Evolutionary conservation across 805 yeast genomes (phyloP).

Genomic region (Clavispora asparagi): DNA sequence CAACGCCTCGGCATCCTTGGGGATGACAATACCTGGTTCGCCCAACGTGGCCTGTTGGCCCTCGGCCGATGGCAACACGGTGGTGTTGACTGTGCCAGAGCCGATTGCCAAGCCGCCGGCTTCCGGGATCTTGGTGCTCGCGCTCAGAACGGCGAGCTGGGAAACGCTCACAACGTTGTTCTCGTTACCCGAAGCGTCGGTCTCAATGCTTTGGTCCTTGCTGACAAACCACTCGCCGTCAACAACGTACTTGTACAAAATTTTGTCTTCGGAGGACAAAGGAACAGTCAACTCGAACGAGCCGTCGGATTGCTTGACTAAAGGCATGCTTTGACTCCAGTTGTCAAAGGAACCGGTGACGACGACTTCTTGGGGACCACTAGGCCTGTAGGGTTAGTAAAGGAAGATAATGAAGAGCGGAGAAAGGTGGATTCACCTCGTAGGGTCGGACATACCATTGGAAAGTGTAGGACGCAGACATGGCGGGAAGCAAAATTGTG

Average conservation of each 20-base stretch:
- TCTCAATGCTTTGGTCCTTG: constrained; percentile 33
- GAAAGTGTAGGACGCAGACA: constrained; percentile 34
- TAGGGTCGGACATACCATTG: constrained; percentile 30
- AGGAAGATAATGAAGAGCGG: neutral
- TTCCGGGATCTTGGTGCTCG: constrained; percentile 13
- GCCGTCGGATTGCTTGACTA: constrained; percentile 57
- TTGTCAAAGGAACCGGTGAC: constrained; percentile 53
- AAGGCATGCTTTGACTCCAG: constrained; percentile 55
- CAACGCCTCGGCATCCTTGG: constrained; percentile 57
- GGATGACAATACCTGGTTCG: constrained; percentile 72
- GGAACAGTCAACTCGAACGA: constrained; percentile 59
- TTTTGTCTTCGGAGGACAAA: constrained; percentile 37
- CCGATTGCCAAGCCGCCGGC: constrained; percentile 12
- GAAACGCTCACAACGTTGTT: constrained; percentile 44
- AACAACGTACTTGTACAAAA: constrained; percentile 59
- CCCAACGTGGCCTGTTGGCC: constrained; percentile 44
- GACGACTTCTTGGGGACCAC: constrained; percentile 48
- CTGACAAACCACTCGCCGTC: constrained; percentile 62
- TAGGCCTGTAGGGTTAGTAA: constrained; percentile 37
- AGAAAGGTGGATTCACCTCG: neutral
- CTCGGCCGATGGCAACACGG: constrained; percentile 45
- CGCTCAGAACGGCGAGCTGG: constrained; percentile 23
- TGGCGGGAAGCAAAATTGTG: constrained; percentile 5
- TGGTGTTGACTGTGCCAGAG: constrained; percentile 19
- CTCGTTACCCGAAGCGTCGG: constrained; percentile 45